Evolutionary conservation across 2,329 filamentous ascomycete genomes (phyloP), one percentile per base, ranked within the genome.

Genomic region (Helotiales sp.): DNA sequence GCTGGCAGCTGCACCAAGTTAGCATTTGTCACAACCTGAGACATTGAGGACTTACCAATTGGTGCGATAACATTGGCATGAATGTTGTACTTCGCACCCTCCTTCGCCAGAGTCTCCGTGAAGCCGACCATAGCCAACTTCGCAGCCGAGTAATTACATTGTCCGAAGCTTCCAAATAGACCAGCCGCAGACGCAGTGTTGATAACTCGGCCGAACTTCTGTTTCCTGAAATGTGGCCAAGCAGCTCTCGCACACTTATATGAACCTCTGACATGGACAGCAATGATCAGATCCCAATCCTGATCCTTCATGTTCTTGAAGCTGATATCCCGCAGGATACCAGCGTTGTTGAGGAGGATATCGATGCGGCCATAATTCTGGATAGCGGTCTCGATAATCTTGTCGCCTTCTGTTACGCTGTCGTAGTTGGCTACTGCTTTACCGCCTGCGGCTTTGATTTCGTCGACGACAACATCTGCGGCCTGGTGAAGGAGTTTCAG

Each of bases 261-360:
- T 70, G 92, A 88, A 68, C 95, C 95, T 72, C 86, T 89, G 69
- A 97, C 87, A 76, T 99, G 93, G 57, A 98, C 93, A 73, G 86
- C 88, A 76, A 93, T 90, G 73, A 97, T 90, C 67, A 97, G 79
- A 73, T 99, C 93, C 95, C 95, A 99, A 75, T 99, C 95, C 72
- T 89, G 78, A 74, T 99, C 95, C 75, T 89, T 95, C 85, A 98
- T 96, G 79, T 98, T 98, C 84, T 96, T 96, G 81, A 99, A 98
- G 82, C 90, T 93, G 72, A 98, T 76, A 78, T 98, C 93, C 61
- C 93, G 89, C n/a, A 72, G 66, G 48, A 98, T 98, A 71, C 95
- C 93, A 61, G 95, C 95, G 73, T 98, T 99, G 83, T 99, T 99
- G 77, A 99, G 88, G 69, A 99, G 87, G 64, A 99, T 80, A 75